These are phyloP conservation scores for Pseudopediastrum boryanum DNA, from an alignment of 139 green algal genomes.

Conservation along the genomic window DNA sequence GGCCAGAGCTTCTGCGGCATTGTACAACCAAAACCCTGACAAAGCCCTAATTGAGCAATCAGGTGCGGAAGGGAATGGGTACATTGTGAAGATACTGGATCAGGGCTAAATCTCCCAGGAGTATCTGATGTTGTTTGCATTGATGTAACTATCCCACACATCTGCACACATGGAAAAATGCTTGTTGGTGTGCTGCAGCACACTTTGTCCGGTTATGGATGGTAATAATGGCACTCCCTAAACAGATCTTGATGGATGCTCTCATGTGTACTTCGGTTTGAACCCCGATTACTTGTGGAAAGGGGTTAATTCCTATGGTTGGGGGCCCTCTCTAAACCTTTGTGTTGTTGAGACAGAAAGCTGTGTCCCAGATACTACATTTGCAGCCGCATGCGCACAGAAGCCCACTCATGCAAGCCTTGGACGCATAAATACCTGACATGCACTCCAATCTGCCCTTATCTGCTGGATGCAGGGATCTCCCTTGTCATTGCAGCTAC, in stretches of 20 bases:
- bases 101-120: background rate
- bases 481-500: constrained; percentile 41
- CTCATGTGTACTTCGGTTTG: too few relatives aligned
- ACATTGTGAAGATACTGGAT: background rate
- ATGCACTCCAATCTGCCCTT: background rate
- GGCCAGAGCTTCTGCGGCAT: background rate
- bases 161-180: too few relatives aligned
- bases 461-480: constrained; percentile 28
- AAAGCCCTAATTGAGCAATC: background rate
- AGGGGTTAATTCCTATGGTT: background rate
- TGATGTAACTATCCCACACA: too few relatives aligned
- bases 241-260: too few relatives aligned
- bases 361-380: background rate
- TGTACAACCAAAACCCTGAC: background rate
- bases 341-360: background rate
- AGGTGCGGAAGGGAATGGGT: background rate
- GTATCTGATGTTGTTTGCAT: background rate
- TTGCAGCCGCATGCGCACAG: background rate
- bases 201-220: too few relatives aligned
- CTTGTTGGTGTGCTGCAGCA: too few relatives aligned
- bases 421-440: background rate
- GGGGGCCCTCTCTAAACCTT: background rate
- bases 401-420: background rate
- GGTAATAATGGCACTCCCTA: too few relatives aligned
- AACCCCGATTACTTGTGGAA: too few relatives aligned